These are phyloP conservation scores for Cercophora sp. DNA, from an alignment of 495 filamentous ascomycete species.

Conservation along the genomic window DNA sequence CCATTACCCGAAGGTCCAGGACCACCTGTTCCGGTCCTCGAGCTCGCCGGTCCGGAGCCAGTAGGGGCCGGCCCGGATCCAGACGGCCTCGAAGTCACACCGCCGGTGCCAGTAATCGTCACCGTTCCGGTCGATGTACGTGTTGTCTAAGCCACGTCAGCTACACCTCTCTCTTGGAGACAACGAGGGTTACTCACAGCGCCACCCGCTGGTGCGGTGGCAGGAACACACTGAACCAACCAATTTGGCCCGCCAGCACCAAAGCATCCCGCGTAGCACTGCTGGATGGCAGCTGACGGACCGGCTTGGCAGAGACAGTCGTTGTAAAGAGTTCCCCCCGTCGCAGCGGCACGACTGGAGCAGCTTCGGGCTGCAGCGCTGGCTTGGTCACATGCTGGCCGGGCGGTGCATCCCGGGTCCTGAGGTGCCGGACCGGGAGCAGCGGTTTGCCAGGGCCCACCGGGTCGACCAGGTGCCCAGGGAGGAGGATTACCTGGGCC, in stretches of 20 bases:
- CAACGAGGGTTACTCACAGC: not conserved
- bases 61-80: not conserved
- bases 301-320: slow-evolving; percentile 1
- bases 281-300: not conserved
- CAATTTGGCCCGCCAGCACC: not conserved
- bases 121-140: not conserved
- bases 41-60: not conserved
- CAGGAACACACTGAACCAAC: not conserved
- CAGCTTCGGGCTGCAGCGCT: not conserved
- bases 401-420: not conserved
- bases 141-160: not conserved
- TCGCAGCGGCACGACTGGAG: not conserved
- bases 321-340: not conserved
- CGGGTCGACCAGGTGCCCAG: not conserved
- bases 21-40: not conserved
- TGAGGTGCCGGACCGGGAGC: not conserved
- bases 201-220: not conserved
- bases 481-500: not conserved
- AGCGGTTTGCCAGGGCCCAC: not conserved
- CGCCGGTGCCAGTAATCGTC: not conserved
- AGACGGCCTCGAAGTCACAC: not conserved
- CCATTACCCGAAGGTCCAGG: not conserved
- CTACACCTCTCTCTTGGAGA: not conserved
- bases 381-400: not conserved
- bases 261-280: not conserved